phyloP scores from a whole-genome alignment of 768 basidiomycete species.

The Neoboletus brunneissimus region DNA sequence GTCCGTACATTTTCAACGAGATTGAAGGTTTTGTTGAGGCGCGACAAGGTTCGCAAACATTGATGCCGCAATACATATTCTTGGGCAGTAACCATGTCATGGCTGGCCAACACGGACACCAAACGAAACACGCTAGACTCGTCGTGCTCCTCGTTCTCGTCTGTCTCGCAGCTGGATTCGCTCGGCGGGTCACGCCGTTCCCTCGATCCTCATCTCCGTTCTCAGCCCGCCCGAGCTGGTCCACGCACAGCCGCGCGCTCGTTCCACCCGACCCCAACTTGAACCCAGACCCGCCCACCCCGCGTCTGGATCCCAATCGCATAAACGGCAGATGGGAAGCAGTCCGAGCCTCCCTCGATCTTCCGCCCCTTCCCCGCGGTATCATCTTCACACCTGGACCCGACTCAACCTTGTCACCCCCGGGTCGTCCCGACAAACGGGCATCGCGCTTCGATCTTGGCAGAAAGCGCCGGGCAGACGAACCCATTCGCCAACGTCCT shows the following conservation, averaged over 20 bases:
- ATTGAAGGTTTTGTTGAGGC: neutral
- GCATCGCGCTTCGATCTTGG: constrained; percentile 25
- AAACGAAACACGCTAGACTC: constrained; percentile 14
- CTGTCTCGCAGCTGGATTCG: constrained; percentile 21
- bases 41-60: too few relatives aligned
- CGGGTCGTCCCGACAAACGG: constrained; percentile 4
- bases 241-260: neutral
- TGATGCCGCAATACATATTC: neutral
- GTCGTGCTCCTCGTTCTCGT: constrained; percentile 23
- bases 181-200: constrained; percentile 10
- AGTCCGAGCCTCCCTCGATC: constrained; percentile 31
- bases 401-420: neutral
- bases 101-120: constrained; percentile 16
- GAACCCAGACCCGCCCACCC: neutral
- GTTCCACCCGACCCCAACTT: neutral
- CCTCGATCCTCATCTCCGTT: neutral
- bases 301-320: neutral
- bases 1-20: neutral
- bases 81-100: constrained; percentile 17
- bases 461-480: constrained; percentile 10
- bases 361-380: constrained; percentile 23
- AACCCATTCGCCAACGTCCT: constrained; percentile 10
- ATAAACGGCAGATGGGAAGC: constrained; percentile 35
- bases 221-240: neutral
- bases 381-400: neutral